Conservation (phyloP, 202 grass and related monocot genomes). For the Panicum virgatum region DNA sequence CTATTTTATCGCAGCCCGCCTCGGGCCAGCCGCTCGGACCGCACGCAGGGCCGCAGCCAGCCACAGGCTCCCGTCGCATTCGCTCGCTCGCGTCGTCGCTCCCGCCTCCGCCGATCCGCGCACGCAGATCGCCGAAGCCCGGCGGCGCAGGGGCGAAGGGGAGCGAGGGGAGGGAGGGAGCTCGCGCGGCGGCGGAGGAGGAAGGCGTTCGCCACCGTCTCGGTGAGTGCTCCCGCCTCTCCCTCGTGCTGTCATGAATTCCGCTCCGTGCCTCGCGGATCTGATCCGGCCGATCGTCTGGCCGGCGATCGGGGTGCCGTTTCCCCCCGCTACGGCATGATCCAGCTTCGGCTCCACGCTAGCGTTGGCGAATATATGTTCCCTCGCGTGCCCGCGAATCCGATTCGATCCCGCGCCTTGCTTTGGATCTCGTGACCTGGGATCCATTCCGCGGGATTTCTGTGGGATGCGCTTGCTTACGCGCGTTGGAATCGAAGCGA, state of each 20-base stretch:
- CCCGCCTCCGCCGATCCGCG: slow-evolving; percentile 18
- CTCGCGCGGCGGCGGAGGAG: not conserved
- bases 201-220: slow-evolving; percentile 11
- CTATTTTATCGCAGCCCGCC: slow-evolving; percentile 9
- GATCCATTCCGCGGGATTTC: not conserved
- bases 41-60: not conserved
- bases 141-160: not conserved
- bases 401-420: slow-evolving; percentile 13
- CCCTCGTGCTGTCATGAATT: not conserved
- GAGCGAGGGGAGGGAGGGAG: not conserved
- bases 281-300: slow-evolving; percentile 1
- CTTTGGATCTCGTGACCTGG: slow-evolving; percentile 12
- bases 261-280: slow-evolving; percentile 26
- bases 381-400: not conserved
- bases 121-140: slow-evolving; percentile 20
- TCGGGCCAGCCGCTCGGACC: not conserved
- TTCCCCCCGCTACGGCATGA: not conserved
- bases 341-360: slow-evolving; percentile 25
- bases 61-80: not conserved
- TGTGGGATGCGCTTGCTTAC: not conserved
- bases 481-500: not conserved
- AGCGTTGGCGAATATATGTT: slow-evolving; percentile 1
- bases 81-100: not conserved
- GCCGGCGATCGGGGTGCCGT: not conserved
- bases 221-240: slow-evolving; percentile 30